Evolutionary conservation across 1,284 basidiomycete genomes (phyloP).

Genomic region (Exobasidium rhododendri): DNA sequence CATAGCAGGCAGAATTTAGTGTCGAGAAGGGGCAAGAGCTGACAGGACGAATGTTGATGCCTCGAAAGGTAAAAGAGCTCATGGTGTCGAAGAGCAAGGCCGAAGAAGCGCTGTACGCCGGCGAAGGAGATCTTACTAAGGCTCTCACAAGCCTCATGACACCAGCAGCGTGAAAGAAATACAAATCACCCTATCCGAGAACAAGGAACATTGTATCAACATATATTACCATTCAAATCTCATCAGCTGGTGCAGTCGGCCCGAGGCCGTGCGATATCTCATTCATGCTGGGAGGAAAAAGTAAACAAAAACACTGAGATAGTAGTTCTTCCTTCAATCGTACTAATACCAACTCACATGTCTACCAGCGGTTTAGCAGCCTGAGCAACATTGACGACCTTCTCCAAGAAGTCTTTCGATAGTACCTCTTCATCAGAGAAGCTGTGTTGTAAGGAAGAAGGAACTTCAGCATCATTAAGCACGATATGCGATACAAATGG

Average conservation of each 20-base stretch:
- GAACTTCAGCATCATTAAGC: background rate
- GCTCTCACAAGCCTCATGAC: background rate
- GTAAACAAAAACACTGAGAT: too few relatives aligned
- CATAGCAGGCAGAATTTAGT: background rate
- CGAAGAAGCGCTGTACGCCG: background rate
- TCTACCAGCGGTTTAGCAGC: slow-evolving; percentile 75
- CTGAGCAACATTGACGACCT: slow-evolving; percentile 62
- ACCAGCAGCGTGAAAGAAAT: background rate
- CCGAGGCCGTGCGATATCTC: background rate
- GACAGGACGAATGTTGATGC: too few relatives aligned
- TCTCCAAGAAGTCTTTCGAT: slow-evolving; percentile 65
- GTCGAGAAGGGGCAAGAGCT: background rate
- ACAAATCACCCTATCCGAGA: background rate
- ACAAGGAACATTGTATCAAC: background rate
- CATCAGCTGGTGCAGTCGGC: background rate
- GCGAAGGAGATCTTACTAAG: slow-evolving; percentile 2
- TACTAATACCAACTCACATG: slow-evolving; percentile 61
- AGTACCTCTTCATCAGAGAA: slow-evolving; percentile 75
- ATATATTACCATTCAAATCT: background rate
- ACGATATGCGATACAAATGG: slow-evolving; percentile 2
- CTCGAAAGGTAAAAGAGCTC: slow-evolving; percentile 8
- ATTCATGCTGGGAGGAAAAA: too few relatives aligned
- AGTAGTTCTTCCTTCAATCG: too few relatives aligned
- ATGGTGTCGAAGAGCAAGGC: background rate
- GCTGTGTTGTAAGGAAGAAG: slow-evolving; percentile 55